Conservation (phyloP, 2,329 filamentous ascomycete genomes). For the Chrysosphaeria jannelii region DNA sequence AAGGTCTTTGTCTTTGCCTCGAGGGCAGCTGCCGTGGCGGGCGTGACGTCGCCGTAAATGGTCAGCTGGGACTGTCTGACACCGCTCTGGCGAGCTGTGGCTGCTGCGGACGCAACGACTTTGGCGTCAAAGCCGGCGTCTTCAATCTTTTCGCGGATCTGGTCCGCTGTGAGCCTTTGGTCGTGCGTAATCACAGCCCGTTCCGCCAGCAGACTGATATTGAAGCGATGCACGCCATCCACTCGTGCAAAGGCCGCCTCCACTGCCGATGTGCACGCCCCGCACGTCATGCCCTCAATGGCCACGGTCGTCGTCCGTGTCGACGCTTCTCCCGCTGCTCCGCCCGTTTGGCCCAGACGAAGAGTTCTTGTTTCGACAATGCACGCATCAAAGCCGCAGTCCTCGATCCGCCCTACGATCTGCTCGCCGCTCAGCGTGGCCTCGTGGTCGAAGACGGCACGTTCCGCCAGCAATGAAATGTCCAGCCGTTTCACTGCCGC, state of each 20-base stretch:
- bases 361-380: slow-evolving; percentile 21
- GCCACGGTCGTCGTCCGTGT: slow-evolving; percentile 53
- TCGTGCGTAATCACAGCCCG: slow-evolving; percentile 73
- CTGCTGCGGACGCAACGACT: slow-evolving; percentile 38
- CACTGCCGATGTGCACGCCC: slow-evolving; percentile 78
- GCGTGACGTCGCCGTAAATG: slow-evolving; percentile 50
- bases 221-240: slow-evolving; percentile 61
- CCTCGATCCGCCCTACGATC: slow-evolving; percentile 29
- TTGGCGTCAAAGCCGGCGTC: slow-evolving; percentile 70
- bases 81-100: too few relatives aligned
- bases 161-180: slow-evolving; percentile 36
- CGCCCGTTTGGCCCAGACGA: slow-evolving; percentile 7
- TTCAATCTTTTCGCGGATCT: slow-evolving; percentile 60
- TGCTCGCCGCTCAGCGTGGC: slow-evolving; percentile 18
- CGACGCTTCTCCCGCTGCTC: slow-evolving; percentile 23
- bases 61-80: slow-evolving; percentile 65
- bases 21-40: slow-evolving; percentile 37
- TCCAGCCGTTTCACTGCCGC: slow-evolving; percentile 45
- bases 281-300: slow-evolving; percentile 93
- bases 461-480: slow-evolving; percentile 58
- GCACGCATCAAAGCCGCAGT: slow-evolving; percentile 52
- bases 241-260: slow-evolving; percentile 53
- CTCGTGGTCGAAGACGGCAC: slow-evolving; percentile 56
- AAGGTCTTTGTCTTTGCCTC: slow-evolving; percentile 34
- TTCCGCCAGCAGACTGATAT: slow-evolving; percentile 81